phyloP scores from a whole-genome alignment of 179 eudicot species.

The Amaranthus tricolor region DNA sequence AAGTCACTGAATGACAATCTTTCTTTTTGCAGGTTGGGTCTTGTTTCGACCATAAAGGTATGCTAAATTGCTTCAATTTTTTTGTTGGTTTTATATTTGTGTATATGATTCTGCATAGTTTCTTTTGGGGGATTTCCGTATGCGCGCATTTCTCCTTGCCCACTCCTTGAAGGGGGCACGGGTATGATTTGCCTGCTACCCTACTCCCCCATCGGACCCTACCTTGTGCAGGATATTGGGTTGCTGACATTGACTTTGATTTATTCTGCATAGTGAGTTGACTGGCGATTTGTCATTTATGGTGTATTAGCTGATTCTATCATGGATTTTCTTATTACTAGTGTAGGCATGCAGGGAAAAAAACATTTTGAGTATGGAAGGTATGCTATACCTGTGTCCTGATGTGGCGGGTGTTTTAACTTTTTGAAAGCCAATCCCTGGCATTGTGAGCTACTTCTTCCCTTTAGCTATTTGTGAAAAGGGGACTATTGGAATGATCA shows the following conservation, averaged over 20 bases:
- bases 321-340: not conserved
- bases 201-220: no score
- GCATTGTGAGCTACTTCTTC: not conserved
- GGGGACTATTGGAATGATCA: no score
- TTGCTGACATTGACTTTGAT: no score
- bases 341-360: not conserved
- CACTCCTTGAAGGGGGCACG: no score
- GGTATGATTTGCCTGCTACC: no score
- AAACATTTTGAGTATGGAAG: not conserved
- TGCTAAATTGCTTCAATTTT: slow-evolving; percentile 3
- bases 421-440: not conserved
- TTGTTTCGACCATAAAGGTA: slow-evolving; percentile 87
- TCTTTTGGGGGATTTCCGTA: no score
- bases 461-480: not conserved
- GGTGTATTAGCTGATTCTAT: not conserved
- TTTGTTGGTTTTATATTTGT: not conserved
- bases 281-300: not conserved
- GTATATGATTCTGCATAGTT: not conserved
- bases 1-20: slow-evolving; percentile 1
- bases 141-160: no score
- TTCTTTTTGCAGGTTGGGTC: slow-evolving; percentile 64
- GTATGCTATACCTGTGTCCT: not conserved
- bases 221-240: no score
- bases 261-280: not conserved
- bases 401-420: not conserved